A percentile compares a stretch with the other conserved stretches of the same genome.
phyloP scores from a whole-genome alignment of 495 filamentous ascomycete genomes.

The Xylaria sp. region DNA sequence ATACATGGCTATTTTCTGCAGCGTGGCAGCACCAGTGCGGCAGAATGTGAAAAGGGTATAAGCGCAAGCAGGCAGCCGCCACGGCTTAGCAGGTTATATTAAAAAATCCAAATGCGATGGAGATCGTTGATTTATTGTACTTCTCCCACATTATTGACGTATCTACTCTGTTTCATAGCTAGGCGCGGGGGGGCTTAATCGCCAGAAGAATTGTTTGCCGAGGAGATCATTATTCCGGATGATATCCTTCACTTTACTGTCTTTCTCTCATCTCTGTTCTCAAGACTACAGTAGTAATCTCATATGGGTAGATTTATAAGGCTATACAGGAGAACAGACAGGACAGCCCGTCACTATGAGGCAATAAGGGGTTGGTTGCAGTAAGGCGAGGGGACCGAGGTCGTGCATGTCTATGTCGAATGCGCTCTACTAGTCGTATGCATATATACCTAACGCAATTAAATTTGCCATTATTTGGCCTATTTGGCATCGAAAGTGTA shows the following conservation, averaged over 20 bases:
- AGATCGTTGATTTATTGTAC: neutral
- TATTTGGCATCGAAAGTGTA: neutral
- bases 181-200: neutral
- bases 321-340: neutral
- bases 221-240: neutral
- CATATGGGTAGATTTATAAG: neutral
- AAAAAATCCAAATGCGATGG: neutral
- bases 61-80: slow-evolving; percentile 16
- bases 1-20: neutral
- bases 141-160: neutral
- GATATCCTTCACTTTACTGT: neutral
- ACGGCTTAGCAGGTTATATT: neutral
- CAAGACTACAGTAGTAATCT: neutral
- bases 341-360: neutral
- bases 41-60: neutral
- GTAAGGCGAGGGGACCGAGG: slow-evolving; percentile 3
- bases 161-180: neutral
- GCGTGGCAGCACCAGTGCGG: neutral
- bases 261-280: neutral
- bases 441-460: neutral
- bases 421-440: neutral
- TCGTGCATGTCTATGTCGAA: slow-evolving; percentile 1
- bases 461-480: neutral
- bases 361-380: neutral
- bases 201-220: neutral